Base-by-base conservation (phyloP, 1,284 basidiomycete genomes). In the Heterobasidion occidentale region DNA sequence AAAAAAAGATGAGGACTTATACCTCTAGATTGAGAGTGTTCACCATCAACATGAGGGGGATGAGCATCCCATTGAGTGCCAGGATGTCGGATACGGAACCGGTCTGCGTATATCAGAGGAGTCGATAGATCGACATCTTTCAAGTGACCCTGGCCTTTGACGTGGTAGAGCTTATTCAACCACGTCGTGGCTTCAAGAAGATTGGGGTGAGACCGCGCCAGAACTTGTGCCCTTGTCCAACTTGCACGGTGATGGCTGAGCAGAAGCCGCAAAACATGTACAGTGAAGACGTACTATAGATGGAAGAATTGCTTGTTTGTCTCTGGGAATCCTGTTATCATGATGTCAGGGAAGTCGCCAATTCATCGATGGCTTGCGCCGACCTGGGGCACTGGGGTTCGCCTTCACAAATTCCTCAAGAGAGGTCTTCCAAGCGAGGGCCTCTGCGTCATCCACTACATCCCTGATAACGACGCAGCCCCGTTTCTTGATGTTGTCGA, bases 51-150 rank as follows among this genome's bases (percentile, higher is more conserved):
- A 65, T 94, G 92, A 0, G 91, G 89, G 3, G 84, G 83, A 56
- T 88, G 86, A 5, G 74, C 64, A 7, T 77, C 74, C 79, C 92
- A 93, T 51, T 74, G 66, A 19, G 76, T 70, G 3, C 90, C 90
- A 0, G 92, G 87, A 58, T 85, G 83, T 35, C 92, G 80, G 59
- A 94, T 92, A 7, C 91, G 79, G 67, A 94, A 84, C 19, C 92
- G 77, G 68, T 94, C 92, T n/a, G 50, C 89, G 62, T 95, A 95
- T 33, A 74, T 80, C 53, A 94, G 73, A 8, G 90, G 86, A 2
- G 80, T 79, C 3, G 75, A 72, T 36, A 92, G 74, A 56, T 89
- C 85, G 15, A 92, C 84, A 15, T 80, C 78, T 12, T 80, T 75
- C 1, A 76, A 61, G 56, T 63, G 55, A 53, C 63, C 58, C 45